Conservation (phyloP, 371 early-diverging fungal species). For the Apophysomyces ossiformis region DNA sequence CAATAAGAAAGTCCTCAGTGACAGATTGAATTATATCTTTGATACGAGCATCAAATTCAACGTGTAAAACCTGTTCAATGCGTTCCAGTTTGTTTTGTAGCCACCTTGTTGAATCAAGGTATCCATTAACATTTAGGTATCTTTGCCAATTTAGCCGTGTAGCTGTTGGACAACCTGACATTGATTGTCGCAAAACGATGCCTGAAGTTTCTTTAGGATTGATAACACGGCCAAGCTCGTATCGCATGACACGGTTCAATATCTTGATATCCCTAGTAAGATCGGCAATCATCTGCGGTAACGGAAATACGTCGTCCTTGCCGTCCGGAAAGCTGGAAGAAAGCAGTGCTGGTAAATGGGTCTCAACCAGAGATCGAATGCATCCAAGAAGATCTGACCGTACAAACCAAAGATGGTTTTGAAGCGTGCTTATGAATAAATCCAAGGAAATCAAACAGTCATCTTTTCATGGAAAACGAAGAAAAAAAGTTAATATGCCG, state of each 20-base stretch:
- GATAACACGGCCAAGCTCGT: conserved; percentile 36
- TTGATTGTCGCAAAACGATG: conserved; percentile 32
- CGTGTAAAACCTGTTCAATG: not conserved
- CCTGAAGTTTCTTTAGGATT: conserved; percentile 33
- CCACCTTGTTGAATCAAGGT: conserved; percentile 11
- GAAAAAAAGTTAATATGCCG: not conserved
- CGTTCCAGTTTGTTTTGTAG: conserved; percentile 6
- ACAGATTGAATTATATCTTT: conserved; percentile 16
- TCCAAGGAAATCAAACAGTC: conserved; percentile 12
- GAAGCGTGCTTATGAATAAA: conserved; percentile 21
- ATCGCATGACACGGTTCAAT: conserved; percentile 35
- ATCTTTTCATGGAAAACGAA: not conserved
- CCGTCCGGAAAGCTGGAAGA: not conserved
- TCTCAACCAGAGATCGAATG: conserved; percentile 31
- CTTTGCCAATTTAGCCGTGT: conserved; percentile 5
- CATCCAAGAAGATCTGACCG: conserved; percentile 37
- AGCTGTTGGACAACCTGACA: not conserved
- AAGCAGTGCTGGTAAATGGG: conserved; percentile 16
- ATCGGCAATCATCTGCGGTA: not conserved
- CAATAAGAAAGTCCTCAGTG: conserved; percentile 17
- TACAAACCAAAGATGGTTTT: conserved; percentile 35
- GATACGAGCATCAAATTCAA: conserved; percentile 21
- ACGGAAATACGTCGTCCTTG: not conserved
- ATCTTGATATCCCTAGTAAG: conserved; percentile 13
- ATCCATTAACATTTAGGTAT: not conserved